Evolutionary conservation across 2,329 filamentous ascomycete genomes (phyloP).

Genomic region (Cladophialophora exuberans): DNA sequence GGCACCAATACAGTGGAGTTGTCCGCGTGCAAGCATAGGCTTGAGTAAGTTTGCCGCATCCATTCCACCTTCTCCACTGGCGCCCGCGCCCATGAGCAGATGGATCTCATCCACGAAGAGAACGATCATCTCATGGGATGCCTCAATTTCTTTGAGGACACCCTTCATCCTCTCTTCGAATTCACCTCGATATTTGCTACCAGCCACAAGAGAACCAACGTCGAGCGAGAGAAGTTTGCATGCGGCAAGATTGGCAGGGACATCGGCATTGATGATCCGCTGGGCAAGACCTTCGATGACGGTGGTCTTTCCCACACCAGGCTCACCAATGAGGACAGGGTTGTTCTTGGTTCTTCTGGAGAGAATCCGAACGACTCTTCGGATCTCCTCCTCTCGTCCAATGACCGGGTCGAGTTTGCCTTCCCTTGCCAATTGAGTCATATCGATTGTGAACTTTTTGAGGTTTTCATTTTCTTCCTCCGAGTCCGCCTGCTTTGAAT

Average conservation of each 20-base stretch:
- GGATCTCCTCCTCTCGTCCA: slow-evolving; percentile 87
- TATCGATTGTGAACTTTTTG: slow-evolving; percentile 97
- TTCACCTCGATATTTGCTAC: slow-evolving; percentile 97
- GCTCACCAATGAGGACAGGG: slow-evolving; percentile 95
- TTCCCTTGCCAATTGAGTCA: slow-evolving; percentile 94
- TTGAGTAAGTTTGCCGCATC: slow-evolving; percentile 97
- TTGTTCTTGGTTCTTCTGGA: slow-evolving; percentile 97
- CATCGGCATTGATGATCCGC: slow-evolving; percentile 93
- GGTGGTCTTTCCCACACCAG: slow-evolving; percentile 97
- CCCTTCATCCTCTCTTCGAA: slow-evolving; percentile 99
- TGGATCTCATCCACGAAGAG: slow-evolving; percentile 99
- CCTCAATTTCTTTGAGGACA: slow-evolving; percentile 92
- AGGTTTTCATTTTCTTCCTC: slow-evolving; percentile 94
- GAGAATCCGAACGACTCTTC: slow-evolving; percentile 89
- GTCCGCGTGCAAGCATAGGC: slow-evolving; percentile 95
- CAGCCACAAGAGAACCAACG: slow-evolving; percentile 90
- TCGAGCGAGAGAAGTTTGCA: slow-evolving; percentile 95
- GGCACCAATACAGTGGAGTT: slow-evolving; percentile 96
- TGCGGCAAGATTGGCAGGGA: slow-evolving; percentile 90
- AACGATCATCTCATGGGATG: slow-evolving; percentile 94
- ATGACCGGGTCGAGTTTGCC: slow-evolving; percentile 98
- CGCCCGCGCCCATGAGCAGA: slow-evolving; percentile 94
- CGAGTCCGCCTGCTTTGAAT: slow-evolving; percentile 91
- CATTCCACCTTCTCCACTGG: slow-evolving; percentile 96
- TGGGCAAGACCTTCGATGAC: slow-evolving; percentile 95